Percentiles rank a stretch among this genome's conserved stretches.
Evolutionary conservation across 2,329 filamentous ascomycete species (phyloP).

Genomic region (Fusarium sp.): DNA sequence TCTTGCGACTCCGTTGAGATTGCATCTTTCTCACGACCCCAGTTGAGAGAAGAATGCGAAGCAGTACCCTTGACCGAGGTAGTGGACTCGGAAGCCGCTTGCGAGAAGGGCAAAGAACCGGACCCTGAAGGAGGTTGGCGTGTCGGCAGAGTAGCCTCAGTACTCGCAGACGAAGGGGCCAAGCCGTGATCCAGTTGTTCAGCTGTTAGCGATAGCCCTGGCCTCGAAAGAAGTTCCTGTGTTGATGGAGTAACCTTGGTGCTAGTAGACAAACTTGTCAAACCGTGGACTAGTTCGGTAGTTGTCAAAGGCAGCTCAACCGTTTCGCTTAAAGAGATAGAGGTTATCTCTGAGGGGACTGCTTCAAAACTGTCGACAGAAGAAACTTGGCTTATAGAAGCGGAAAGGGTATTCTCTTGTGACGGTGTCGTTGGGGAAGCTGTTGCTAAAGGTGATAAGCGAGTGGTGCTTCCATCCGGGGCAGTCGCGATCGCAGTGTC

Average conservation of each 20-base stretch:
- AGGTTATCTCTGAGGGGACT: not conserved
- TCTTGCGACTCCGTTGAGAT: not conserved
- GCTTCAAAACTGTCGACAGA: not conserved
- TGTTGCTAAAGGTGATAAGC: slow-evolving; percentile 17
- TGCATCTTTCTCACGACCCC: not conserved
- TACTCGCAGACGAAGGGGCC: not conserved
- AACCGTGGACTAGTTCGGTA: not conserved
- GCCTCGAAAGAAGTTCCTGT: not conserved
- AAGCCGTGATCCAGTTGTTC: not conserved
- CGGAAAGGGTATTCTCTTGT: not conserved
- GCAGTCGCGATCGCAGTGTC: slow-evolving; percentile 24
- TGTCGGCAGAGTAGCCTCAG: not conserved
- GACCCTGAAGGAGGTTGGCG: slow-evolving; percentile 2
- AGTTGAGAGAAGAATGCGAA: not conserved
- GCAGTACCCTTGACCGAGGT: not conserved
- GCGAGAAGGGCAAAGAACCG: not conserved
- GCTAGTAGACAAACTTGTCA: not conserved
- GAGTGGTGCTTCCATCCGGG: slow-evolving; percentile 26
- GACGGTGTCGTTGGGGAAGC: not conserved
- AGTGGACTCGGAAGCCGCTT: not conserved
- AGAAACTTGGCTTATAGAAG: not conserved
- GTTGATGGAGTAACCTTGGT: not conserved
- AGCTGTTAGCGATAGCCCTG: not conserved
- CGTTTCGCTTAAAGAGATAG: not conserved
- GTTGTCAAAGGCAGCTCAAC: not conserved